Evolutionary conservation across 306 rosid species (phyloP).

Genomic region (Dicorynia guianensis): DNA sequence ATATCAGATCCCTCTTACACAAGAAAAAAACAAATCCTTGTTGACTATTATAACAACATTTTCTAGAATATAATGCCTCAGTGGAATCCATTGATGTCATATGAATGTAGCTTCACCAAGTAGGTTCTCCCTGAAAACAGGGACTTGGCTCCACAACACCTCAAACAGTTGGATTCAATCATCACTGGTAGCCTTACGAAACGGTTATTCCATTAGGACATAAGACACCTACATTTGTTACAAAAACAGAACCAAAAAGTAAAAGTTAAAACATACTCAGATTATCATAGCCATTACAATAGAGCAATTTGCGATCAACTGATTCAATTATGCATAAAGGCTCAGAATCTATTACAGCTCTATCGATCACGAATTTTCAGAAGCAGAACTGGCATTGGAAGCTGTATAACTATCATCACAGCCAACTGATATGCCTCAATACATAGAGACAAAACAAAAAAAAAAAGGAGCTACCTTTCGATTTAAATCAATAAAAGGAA

Average conservation of each 20-base stretch:
- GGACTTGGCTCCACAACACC: conserved; percentile 68
- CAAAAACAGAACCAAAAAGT: no score
- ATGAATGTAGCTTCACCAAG: conserved; percentile 68
- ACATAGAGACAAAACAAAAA: no score
- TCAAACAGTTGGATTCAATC: conserved; percentile 57
- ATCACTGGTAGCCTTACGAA: conserved; percentile 33
- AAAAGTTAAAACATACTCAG: not conserved
- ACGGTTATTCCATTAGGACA: not conserved
- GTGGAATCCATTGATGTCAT: conserved; percentile 56
- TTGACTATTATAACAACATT: no score
- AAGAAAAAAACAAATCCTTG: not conserved
- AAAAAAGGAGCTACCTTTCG: not conserved
- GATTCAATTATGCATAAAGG: conserved; percentile 10
- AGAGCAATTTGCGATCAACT: no score
- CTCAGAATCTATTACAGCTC: conserved; percentile 82
- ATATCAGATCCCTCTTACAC: no score
- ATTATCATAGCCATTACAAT: not conserved
- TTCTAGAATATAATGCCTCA: conserved; percentile 31
- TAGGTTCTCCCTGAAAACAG: conserved; percentile 82
- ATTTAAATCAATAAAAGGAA: not conserved
- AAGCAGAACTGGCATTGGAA: conserved; percentile 98
- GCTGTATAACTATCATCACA: conserved; percentile 73
- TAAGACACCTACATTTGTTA: not conserved
- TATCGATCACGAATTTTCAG: conserved; percentile 79
- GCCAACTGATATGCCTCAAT: conserved; percentile 31